Percentiles rank a stretch among this genome's conserved stretches.
Conservation (phyloP, 1,139 yeast species). For the Hemisphaericaspora subhashii region DNA sequence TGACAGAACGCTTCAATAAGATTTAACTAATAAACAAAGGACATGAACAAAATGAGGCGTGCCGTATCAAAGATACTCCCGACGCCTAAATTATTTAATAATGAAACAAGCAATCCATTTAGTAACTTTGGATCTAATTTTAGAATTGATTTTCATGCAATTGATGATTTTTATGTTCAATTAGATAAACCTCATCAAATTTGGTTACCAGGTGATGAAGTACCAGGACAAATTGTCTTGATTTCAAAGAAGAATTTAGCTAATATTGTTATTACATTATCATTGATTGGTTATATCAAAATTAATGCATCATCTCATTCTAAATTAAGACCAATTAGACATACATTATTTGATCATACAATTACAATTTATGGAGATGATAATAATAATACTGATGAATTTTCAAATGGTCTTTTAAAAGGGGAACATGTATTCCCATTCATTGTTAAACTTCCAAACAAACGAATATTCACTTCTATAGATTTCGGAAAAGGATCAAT, state of each 20-base stretch:
- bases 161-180: conserved; percentile 66
- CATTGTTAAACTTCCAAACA: conserved; percentile 71
- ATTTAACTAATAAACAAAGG: neutral
- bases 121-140: conserved; percentile 17
- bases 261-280: conserved; percentile 53
- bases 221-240: conserved; percentile 62
- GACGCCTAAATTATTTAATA: conserved; percentile 12
- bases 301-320: conserved; percentile 53
- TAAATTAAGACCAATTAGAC: conserved; percentile 51
- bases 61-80: conserved; percentile 47
- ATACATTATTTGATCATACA: conserved; percentile 61
- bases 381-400: conserved; percentile 20
- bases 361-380: conserved; percentile 64
- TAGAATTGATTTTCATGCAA: conserved; percentile 44
- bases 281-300: conserved; percentile 57
- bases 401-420: conserved; percentile 53
- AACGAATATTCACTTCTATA: conserved; percentile 69
- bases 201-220: conserved; percentile 67
- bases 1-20: neutral
- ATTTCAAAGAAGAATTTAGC: conserved; percentile 55
- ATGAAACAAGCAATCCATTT: conserved; percentile 4
- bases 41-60: conserved; percentile 31
- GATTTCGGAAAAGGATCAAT: conserved; percentile 86
- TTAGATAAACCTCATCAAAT: conserved; percentile 72
- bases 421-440: conserved; percentile 92